Evolutionary conservation across 139 green algal species (phyloP).

Genomic region (Chlamydomonas incerta): DNA sequence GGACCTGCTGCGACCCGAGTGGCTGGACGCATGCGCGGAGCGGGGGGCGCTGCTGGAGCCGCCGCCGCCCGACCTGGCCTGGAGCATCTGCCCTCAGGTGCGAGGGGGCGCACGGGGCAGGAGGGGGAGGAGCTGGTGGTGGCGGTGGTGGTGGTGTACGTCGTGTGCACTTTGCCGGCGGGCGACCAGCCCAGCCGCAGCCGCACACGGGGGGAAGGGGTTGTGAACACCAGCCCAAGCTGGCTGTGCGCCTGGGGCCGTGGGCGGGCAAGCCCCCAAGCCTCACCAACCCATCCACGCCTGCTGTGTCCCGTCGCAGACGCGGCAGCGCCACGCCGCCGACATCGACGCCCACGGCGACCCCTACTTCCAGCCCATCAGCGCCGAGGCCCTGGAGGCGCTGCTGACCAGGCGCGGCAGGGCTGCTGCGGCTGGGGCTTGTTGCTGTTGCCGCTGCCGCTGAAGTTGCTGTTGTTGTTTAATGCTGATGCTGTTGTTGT

Average conservation of each 20-base stretch:
- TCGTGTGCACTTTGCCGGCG: too few relatives aligned
- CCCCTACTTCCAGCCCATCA: conserved; percentile 1
- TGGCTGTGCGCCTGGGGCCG: too few relatives aligned
- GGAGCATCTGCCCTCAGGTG: conserved; percentile 7
- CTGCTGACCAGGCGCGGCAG: not conserved
- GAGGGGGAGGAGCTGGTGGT: not conserved
- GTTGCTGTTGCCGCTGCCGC: too few relatives aligned
- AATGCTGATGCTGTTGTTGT: too few relatives aligned
- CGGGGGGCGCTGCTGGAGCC: not conserved
- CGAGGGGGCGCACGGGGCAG: too few relatives aligned
- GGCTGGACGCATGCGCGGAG: conserved; percentile 2
- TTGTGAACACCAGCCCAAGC: too few relatives aligned
- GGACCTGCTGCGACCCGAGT: conserved; percentile 12
- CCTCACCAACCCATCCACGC: too few relatives aligned
- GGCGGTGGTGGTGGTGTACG: not conserved
- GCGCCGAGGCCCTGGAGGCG: not conserved
- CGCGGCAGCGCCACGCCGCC: not conserved
- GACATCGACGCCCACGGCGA: conserved; percentile 22
- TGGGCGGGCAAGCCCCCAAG: too few relatives aligned
- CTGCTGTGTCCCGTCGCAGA: not conserved
- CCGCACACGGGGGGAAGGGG: too few relatives aligned
- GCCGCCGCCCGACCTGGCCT: conserved; percentile 7
- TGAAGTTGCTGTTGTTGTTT: too few relatives aligned
- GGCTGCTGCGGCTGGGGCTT: too few relatives aligned
- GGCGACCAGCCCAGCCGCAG: too few relatives aligned